Conservation (phyloP, 225 moss, liverwort and hornwort species). For the Thuidium tamariscinum region DNA sequence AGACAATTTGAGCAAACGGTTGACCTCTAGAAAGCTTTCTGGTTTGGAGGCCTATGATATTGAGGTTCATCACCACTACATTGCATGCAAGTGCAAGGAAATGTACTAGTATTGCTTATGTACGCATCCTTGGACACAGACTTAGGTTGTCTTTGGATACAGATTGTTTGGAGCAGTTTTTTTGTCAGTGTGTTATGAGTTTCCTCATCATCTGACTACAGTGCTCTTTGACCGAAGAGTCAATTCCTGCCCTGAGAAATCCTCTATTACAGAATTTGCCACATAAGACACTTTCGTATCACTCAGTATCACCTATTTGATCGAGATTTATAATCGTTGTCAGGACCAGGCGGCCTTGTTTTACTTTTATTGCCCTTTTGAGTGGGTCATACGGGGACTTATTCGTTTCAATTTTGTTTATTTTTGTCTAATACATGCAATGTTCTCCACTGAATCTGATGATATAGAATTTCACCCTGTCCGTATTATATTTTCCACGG, state of each 20-base stretch:
- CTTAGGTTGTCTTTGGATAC: neutral
- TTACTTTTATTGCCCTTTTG: neutral
- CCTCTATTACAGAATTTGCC: neutral
- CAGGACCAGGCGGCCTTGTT: neutral
- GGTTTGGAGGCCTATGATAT: neutral
- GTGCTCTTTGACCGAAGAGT: neutral
- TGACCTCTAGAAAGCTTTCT: neutral
- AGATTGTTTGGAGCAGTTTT: neutral
- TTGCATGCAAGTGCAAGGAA: neutral
- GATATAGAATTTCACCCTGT: neutral
- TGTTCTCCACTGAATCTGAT: neutral
- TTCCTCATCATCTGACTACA: neutral
- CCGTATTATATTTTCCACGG: neutral
- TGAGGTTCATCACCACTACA: neutral
- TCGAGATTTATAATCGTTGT: neutral
- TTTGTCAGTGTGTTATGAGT: neutral
- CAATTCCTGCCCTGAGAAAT: neutral
- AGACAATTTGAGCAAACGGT: neutral
- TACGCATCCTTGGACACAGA: neutral
- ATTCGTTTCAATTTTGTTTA: too few relatives aligned
- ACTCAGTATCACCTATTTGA: neutral
- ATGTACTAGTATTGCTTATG: neutral
- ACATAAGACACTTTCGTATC: neutral
- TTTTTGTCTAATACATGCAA: neutral
- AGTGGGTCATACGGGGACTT: neutral